Conservation (phyloP, 2,329 filamentous ascomycete genomes). For the Aureobasidium sp. region DNA sequence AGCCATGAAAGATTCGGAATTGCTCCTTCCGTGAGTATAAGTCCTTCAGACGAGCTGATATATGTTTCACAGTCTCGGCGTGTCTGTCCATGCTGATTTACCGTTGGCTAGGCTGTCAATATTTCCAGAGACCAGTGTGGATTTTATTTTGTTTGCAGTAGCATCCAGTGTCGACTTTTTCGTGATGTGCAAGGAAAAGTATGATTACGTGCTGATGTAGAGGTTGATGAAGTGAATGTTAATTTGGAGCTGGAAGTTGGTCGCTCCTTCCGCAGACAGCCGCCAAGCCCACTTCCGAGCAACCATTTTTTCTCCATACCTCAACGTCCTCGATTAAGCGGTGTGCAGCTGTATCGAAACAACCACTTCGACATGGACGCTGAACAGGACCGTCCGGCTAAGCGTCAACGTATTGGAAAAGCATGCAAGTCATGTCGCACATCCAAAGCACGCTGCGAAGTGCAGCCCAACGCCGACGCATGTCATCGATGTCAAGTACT, state of each 20-base stretch:
- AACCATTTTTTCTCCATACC: not conserved
- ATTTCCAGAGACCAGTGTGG: too few relatives aligned
- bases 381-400: not conserved
- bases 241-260: too few relatives aligned
- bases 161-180: too few relatives aligned
- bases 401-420: not conserved
- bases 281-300: too few relatives aligned
- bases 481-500: slow-evolving; percentile 9
- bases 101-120: not conserved
- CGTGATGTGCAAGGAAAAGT: too few relatives aligned
- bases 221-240: too few relatives aligned
- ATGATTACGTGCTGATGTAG: too few relatives aligned
- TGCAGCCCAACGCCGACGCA: not conserved
- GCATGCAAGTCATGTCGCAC: slow-evolving; percentile 9
- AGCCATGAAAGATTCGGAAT: slow-evolving; percentile 67
- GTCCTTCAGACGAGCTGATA: slow-evolving; percentile 37
- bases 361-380: not conserved
- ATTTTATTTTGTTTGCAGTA: too few relatives aligned
- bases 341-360: not conserved
- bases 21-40: slow-evolving; percentile 46
- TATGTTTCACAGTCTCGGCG: slow-evolving; percentile 33
- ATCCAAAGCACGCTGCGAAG: slow-evolving; percentile 8
- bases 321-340: not conserved
- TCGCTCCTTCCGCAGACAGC: not conserved
- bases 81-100: slow-evolving; percentile 28